Evolutionary conservation across 768 basidiomycete species (phyloP).

Genomic region (Polyporus arcularius): DNA sequence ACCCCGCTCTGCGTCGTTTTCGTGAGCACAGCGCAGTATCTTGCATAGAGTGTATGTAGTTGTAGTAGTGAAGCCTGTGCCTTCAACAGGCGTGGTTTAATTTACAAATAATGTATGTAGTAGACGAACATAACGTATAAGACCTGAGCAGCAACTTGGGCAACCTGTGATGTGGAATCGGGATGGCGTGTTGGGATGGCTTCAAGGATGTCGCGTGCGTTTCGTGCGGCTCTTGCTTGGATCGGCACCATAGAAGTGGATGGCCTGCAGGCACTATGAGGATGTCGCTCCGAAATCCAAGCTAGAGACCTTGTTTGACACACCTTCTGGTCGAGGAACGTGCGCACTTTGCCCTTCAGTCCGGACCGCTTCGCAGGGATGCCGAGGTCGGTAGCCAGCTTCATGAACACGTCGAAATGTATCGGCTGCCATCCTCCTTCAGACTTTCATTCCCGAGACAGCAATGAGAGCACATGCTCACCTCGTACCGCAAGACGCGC

Average conservation of each 20-base stretch:
- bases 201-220: slow-evolving; percentile 18
- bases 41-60: background rate
- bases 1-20: background rate
- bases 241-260: slow-evolving; percentile 53
- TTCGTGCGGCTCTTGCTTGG: slow-evolving; percentile 27
- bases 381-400: slow-evolving; percentile 36
- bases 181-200: background rate
- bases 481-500: slow-evolving; percentile 69
- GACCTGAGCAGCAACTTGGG: background rate
- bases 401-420: slow-evolving; percentile 53
- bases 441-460: background rate
- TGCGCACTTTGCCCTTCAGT: slow-evolving; percentile 42
- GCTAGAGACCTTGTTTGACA: background rate
- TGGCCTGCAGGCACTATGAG: slow-evolving; percentile 39
- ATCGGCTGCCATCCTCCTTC: slow-evolving; percentile 47
- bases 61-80: slow-evolving; percentile 21
- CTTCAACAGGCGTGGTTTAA: slow-evolving; percentile 39
- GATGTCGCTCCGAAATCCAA: background rate
- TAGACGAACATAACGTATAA: background rate
- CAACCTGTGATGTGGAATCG: background rate
- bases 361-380: slow-evolving; percentile 26
- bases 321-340: slow-evolving; percentile 61
- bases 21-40: background rate
- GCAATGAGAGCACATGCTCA: slow-evolving; percentile 26
- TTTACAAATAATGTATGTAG: slow-evolving; percentile 17